phyloP scores from a whole-genome alignment of 768 basidiomycete species.

The Chalciporus chontae region DNA sequence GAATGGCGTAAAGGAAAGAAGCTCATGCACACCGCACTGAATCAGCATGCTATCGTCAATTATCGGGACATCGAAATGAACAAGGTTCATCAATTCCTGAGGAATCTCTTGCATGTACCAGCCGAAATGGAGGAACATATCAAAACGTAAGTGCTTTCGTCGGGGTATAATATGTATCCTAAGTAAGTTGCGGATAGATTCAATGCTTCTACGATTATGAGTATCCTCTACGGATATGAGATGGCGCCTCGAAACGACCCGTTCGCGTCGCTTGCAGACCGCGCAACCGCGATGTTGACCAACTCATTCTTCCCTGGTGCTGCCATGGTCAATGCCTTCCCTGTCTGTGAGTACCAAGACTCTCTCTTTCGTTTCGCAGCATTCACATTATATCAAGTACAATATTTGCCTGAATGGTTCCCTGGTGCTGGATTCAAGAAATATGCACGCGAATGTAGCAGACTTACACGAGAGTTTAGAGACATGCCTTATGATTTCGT shows the following conservation, averaged over 20 bases:
- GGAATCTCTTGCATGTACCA: conserved; percentile 27
- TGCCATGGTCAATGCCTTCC: conserved; percentile 30
- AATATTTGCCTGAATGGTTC: conserved; percentile 28
- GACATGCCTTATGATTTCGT: conserved; percentile 19
- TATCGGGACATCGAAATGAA: conserved; percentile 32
- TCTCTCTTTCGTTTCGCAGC: not conserved
- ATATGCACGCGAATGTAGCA: conserved; percentile 14
- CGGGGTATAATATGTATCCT: too few relatives aligned
- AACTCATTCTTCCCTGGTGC: conserved; percentile 30
- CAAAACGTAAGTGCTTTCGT: conserved; percentile 10
- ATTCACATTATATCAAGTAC: conserved; percentile 12
- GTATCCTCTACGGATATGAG: conserved; percentile 34
- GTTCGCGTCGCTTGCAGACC: conserved; percentile 31
- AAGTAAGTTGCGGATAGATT: conserved; percentile 13
- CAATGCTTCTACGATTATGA: conserved; percentile 31
- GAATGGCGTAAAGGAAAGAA: conserved; percentile 37
- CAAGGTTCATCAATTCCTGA: conserved; percentile 31
- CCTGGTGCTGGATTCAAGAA: conserved; percentile 29
- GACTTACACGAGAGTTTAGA: conserved; percentile 17
- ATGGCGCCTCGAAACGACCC: conserved; percentile 28
- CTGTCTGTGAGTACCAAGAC: conserved; percentile 19
- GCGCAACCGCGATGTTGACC: conserved; percentile 28
- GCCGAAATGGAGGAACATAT: conserved; percentile 25
- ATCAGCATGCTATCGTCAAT: conserved; percentile 24
- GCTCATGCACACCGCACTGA: conserved; percentile 35